Base-by-base conservation (phyloP, 805 yeast species). In the Kodamaea hsintzibuensis region DNA sequence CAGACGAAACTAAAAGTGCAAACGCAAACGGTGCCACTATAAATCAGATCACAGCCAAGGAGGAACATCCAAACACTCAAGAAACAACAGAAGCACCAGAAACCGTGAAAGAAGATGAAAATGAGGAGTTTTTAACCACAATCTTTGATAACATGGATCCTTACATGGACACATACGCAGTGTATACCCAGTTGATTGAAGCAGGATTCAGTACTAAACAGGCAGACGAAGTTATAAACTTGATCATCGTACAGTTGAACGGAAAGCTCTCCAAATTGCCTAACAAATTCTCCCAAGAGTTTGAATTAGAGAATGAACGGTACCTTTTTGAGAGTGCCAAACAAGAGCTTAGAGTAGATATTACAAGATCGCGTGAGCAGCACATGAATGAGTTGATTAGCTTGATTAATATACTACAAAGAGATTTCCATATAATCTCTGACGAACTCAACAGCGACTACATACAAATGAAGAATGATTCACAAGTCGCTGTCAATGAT, bases 291-390 rank as follows among this genome's bases (percentile, higher is more conserved):
- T 71, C 81, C 3, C 84, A 82, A 18, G 70, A 71, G 25, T 83
- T 84, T 57, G 97, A 91, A 60, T 72, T 91, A 13, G 97, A 92
- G 58, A 93, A 92, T 62, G 97, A 93, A 62, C 81, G 83, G 18
- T 95, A 93, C 65, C 71, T 95, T 12, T 92, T 91, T 67, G 93
- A 91, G 65, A 96, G 97, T 33, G 97, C 97, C 0, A 90, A 90
- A 57, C 86, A 92, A 52, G 98, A 93, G 67, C 71, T 93, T 38
- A 71, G 87, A 48, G 89, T 88, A 45, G 97, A 91, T 61, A 82
- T 91, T 19, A 84, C 86, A 42, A 79, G 85, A 42, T 81, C 87
- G 30, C 74, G 98, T 59, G 91, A 87, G 57, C 73, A 77, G 10
- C 89, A 89, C 56, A 75, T 88, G 51, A 85, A 84, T 59, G 86